Percentiles rank a stretch among this genome's conserved stretches.
These are phyloP conservation scores for Truncatella angustata DNA, from an alignment of 2,329 filamentous ascomycete species.

Conservation along the genomic window DNA sequence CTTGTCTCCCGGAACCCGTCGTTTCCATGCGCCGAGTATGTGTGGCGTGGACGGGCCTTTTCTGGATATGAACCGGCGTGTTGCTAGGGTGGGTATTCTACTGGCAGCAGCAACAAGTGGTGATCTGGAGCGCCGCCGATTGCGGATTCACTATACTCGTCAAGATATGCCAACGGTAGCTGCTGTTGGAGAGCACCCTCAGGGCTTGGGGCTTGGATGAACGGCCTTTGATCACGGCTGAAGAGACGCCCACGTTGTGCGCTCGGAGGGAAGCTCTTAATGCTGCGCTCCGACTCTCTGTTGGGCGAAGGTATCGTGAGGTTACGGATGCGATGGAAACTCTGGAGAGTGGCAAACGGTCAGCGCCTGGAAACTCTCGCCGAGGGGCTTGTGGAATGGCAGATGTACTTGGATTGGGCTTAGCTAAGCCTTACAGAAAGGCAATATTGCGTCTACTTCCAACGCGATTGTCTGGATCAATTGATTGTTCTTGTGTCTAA, in stretches of 20 bases:
- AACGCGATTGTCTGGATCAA: not conserved
- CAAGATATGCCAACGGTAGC: no score
- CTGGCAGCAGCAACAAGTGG: not conserved
- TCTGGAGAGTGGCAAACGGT: not conserved
- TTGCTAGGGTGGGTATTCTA: not conserved
- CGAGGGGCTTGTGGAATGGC: not conserved
- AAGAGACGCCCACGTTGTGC: not conserved
- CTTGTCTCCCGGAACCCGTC: no score
- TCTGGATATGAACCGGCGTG: no score
- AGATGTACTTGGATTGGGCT: no score
- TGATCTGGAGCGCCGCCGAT: not conserved
- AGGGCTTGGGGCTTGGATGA: no score
- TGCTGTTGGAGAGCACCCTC: no score
- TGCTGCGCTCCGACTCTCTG: not conserved
- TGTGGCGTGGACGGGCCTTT: no score
- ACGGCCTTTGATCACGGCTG: not conserved
- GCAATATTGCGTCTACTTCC: not conserved
- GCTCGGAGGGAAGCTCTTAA: not conserved
- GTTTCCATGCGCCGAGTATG: no score
- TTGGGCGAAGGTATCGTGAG: constrained; percentile 5
- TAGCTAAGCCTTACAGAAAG: not conserved
- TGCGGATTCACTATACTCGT: not conserved
- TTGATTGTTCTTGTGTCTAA: not conserved
- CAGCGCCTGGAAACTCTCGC: not conserved
- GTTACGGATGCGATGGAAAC: not conserved